Conservation (phyloP, 2,329 filamentous ascomycete species). For the Arachnomyces sp. region DNA sequence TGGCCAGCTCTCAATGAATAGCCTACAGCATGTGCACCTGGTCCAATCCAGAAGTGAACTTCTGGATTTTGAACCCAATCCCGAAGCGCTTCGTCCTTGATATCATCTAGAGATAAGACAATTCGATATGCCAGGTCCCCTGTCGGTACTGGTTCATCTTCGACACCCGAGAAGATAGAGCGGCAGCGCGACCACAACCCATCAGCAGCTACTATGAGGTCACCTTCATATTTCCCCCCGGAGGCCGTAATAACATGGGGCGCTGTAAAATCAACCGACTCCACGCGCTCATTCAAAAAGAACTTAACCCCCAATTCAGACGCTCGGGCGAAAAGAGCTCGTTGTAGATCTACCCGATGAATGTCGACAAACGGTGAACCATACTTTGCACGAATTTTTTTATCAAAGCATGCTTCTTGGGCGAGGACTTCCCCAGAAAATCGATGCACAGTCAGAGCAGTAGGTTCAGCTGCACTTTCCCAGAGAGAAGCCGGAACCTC, state of each 20-base stretch:
- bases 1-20: conserved; percentile 54
- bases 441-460: conserved; percentile 26
- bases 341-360: conserved; percentile 57
- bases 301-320: conserved; percentile 47
- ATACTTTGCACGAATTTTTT: conserved; percentile 49
- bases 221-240: too few species aligned
- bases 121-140: conserved; percentile 61
- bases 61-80: conserved; percentile 47
- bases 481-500: conserved; percentile 19
- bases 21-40: conserved; percentile 53
- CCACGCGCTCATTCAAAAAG: conserved; percentile 42
- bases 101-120: conserved; percentile 43
- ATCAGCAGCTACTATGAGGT: conserved; percentile 56
- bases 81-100: conserved; percentile 44
- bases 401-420: too few species aligned
- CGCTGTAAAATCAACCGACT: conserved; percentile 41
- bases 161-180: conserved; percentile 39
- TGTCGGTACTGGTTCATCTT: conserved; percentile 48
- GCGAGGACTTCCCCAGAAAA: conserved; percentile 24
- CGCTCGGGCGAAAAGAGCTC: conserved; percentile 45
- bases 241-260: conserved; percentile 49
- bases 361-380: conserved; percentile 51
- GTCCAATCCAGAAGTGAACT: conserved; percentile 58
- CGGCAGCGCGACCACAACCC: conserved; percentile 57
- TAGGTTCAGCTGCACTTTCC: conserved; percentile 25